Percentiles rank a stretch among this genome's conserved stretches.
These are phyloP conservation scores for Coccomyxa sp. DNA, from an alignment of 139 green algal species.

Conservation along the genomic window DNA sequence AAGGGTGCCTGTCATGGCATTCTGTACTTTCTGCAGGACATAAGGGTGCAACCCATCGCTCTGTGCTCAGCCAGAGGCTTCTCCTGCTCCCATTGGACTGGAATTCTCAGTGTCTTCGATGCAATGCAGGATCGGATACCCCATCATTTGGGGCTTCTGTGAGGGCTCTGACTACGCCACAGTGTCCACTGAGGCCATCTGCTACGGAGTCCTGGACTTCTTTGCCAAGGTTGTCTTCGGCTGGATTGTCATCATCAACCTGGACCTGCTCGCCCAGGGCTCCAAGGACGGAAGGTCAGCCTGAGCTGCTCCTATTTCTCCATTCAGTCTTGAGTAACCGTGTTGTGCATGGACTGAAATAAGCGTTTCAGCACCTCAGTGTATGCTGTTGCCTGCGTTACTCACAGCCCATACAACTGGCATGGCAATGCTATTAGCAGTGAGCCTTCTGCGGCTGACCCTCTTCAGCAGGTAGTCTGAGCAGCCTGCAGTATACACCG, in stretches of 20 bases:
- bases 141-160: slow-evolving; percentile 21
- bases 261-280: not conserved
- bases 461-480: not conserved
- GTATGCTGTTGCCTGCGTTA: not conserved
- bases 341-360: not conserved
- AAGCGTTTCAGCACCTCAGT: not conserved
- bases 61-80: not conserved
- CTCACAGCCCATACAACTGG: not conserved
- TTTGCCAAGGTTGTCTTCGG: slow-evolving; percentile 20
- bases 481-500: not conserved
- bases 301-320: not conserved
- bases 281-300: not conserved
- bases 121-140: slow-evolving; percentile 1
- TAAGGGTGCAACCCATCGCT: not conserved
- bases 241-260: not conserved
- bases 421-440: not conserved
- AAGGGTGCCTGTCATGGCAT: not conserved
- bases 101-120: not conserved
- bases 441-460: not conserved
- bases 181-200: slow-evolving; percentile 7
- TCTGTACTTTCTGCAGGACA: not conserved
- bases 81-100: not conserved
- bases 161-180: slow-evolving; percentile 13
- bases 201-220: slow-evolving; percentile 19
- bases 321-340: not conserved